Evolutionary conservation across 192 early-diverging fungal genomes (phyloP), one percentile per base, ranked within the genome.

Genomic region (Endogone sp.): DNA sequence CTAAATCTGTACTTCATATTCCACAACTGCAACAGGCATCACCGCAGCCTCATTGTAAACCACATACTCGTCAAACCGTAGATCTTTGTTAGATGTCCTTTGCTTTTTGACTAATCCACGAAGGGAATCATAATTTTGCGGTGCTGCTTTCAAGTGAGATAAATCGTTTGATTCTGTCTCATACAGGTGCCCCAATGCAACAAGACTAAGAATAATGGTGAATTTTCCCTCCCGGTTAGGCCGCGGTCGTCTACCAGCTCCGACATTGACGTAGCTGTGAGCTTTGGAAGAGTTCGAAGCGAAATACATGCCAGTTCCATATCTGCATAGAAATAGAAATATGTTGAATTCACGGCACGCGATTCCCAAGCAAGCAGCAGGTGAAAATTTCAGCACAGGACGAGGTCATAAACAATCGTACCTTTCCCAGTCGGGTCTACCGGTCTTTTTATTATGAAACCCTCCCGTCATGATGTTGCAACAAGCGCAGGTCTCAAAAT

Each of bases 11-110:
- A 71, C 62, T 22, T 66, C 60, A 60, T 71, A 71, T 4, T 49
- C 66, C 9, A 71, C 65, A 24, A 57, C 37, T 2, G 70, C 70
- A 37, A 71, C 64, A 2, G 70, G 70, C 23, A 71, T 59, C n/a
- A 66, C 70, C 22, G 70, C 70, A 1, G 63, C 70, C 4, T 29
- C 28, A 44, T 65, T 71, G 54, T 71, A 71, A 26, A 71, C 32
- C n/a, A 71, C 70, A 29, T 30, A 71, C 62, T 71, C 70, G 23
- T 71, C 70, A 66, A 66, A 71, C 44, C 66, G 64, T 27, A 71
- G 37, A 49, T 49, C 37, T 16, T 49, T 49, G 37, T 49, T 16
- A 0, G 6, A 6, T 16, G 37, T 49, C 37, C 37, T 49, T 49
- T 49, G 22, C 26, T 26, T 28, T 25, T 65, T 65, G 31, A 71